These are phyloP conservation scores for Cephalotrichum gorgonifer DNA, from an alignment of 2,329 filamentous ascomycete genomes.

Conservation along the genomic window DNA sequence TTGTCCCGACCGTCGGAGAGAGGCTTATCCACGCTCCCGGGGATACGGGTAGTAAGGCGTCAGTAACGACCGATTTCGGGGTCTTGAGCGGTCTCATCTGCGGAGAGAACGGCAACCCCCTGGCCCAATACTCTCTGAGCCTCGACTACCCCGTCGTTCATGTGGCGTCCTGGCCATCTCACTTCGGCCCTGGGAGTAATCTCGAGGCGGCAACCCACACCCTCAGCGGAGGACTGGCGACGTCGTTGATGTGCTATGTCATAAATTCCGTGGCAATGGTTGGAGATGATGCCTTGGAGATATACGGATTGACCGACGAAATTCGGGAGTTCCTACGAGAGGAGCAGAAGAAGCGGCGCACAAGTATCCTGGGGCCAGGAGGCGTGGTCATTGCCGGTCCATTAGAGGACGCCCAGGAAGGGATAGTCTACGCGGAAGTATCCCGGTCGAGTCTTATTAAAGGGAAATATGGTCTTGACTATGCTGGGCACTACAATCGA, in stretches of 20 bases:
- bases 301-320: conserved; percentile 4
- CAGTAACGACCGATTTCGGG: conserved; percentile 7
- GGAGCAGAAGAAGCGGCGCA: conserved; percentile 2
- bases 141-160: conserved; percentile 10
- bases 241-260: conserved; percentile 7
- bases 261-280: conserved; percentile 9
- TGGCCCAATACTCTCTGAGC: conserved; percentile 8
- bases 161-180: conserved; percentile 10
- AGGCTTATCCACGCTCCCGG: conserved; percentile 8
- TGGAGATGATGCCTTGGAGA: conserved; percentile 7
- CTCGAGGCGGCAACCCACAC: conserved; percentile 1
- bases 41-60: conserved; percentile 8
- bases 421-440: conserved; percentile 9
- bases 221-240: conserved; percentile 3
- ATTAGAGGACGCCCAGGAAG: conserved; percentile 3
- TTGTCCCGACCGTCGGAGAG: conserved; percentile 10
- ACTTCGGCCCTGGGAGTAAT: conserved; percentile 1
- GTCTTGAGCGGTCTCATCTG: conserved; percentile 10
- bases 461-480: conserved; percentile 8
- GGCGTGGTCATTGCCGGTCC: conserved; percentile 2
- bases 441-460: conserved; percentile 5
- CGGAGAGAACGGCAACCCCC: conserved; percentile 10
- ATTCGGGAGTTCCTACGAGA: neutral
- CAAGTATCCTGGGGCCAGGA: conserved; percentile 6
- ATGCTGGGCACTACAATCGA: conserved; percentile 11